Conservation (phyloP, 2,329 filamentous ascomycete species). For the Metarhizium robertsii region DNA sequence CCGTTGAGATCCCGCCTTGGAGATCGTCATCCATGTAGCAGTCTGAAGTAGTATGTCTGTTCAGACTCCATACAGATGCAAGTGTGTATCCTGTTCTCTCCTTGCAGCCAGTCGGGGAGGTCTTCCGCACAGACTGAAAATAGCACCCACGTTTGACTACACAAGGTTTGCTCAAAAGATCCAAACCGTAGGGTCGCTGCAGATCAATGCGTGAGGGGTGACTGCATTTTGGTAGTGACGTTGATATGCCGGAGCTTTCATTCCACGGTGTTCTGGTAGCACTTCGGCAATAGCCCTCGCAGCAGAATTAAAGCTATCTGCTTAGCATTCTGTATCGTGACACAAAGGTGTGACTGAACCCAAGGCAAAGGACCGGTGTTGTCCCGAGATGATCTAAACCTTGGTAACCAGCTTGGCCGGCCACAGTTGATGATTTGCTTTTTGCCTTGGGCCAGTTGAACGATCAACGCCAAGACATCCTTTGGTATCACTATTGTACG, state of each 20-base stretch:
- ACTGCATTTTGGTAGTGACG: too few relatives aligned
- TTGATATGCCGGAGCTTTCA: background rate
- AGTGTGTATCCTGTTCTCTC: background rate
- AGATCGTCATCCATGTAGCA: background rate
- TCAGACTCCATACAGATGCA: background rate
- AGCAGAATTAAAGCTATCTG: too few relatives aligned
- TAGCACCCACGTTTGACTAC: background rate
- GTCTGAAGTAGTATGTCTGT: background rate
- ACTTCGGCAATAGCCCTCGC: too few relatives aligned
- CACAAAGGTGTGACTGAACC: too few relatives aligned
- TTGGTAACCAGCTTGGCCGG: background rate
- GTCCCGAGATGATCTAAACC: conserved; percentile 1
- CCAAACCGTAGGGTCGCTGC: background rate
- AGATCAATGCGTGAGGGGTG: background rate
- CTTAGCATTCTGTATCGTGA: too few relatives aligned
- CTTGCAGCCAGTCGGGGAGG: background rate
- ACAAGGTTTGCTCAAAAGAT: background rate
- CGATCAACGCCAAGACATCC: background rate
- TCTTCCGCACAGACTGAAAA: background rate
- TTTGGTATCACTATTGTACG: background rate
- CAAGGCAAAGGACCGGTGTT: background rate
- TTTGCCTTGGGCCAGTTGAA: background rate
- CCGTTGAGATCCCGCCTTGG: background rate
- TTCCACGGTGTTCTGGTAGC: too few relatives aligned
- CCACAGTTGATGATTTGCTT: background rate